Base-by-base conservation (phyloP, 202 grass and related monocot species). In the Setaria viridis region DNA sequence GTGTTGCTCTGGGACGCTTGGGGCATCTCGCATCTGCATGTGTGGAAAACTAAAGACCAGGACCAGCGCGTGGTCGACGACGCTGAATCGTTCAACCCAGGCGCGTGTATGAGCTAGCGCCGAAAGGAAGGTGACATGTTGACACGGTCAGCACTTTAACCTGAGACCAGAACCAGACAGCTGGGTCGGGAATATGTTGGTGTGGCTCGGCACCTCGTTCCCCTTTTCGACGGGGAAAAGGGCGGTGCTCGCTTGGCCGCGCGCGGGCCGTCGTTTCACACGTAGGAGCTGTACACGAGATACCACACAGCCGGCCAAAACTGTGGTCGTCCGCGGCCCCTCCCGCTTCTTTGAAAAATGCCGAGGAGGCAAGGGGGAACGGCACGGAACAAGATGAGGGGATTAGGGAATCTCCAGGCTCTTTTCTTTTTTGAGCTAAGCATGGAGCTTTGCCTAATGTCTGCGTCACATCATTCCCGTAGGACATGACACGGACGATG, bases 381-480 rank as follows among this genome's bases (percentile, higher is more conserved):
- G 57, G 57, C 57, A 59, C 57, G 57, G 57, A 21, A 59, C n/a
- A 25, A 59, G n/a, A 59, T 0, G 68, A 47, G 68, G 68, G 68
- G 41, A 43, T 46, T 70, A 45, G 37, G 39, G 67, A 29, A 71
- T 71, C 68, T 71, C 4, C 19, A 41, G 39, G 39, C 4, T 5
- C 19, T 4, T 69, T 15, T 19, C 67, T 70, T 70, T 70, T 70
- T 45, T n/a, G 20, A 41, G 67, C 67, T 45, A 70, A 70, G 66
- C 66, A 35, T 19, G 9, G 9, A 20, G 45, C 48, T 21, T 29
- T 16, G 45, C 69, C 46, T 32, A 25, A n/a, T 70, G 67, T 70
- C 19, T 11, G 41, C 41, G 20, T 70, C 67, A 55, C 1, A 55
- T 55, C 53, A 55, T 55, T 17, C 51, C 53, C 53, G 16, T 19